Percentiles rank a stretch among this genome's conserved stretches.
Evolutionary conservation across 192 early-diverging fungal species (phyloP).

Genomic region (Coemansia sp.): DNA sequence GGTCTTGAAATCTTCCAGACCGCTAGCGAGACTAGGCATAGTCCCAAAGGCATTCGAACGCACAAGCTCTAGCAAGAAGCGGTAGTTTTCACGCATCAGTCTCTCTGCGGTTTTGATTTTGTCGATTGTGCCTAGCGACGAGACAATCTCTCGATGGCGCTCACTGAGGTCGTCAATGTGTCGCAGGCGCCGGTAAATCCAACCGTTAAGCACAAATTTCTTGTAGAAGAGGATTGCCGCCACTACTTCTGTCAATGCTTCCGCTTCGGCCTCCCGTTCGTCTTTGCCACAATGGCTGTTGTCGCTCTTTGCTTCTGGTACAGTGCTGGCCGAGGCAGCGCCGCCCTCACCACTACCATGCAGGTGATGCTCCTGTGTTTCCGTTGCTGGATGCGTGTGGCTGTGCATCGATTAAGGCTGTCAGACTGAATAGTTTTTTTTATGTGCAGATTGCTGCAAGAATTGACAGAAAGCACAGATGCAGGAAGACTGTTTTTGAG

Average conservation of each 20-base stretch:
- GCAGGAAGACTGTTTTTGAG: not conserved
- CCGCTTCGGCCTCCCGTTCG: slow-evolving; percentile 21
- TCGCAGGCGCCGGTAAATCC: slow-evolving; percentile 60
- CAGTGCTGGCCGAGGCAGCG: not conserved
- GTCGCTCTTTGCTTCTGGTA: slow-evolving; percentile 2
- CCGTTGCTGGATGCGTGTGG: not conserved
- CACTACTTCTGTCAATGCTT: slow-evolving; percentile 36
- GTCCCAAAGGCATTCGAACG: slow-evolving; percentile 28
- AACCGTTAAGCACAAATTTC: slow-evolving; percentile 57
- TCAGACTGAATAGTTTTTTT: not conserved
- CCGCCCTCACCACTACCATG: not conserved
- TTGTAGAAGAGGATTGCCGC: slow-evolving; percentile 65
- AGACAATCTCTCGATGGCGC: slow-evolving; percentile 57
- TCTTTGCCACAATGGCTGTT: not conserved
- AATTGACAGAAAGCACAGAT: not conserved
- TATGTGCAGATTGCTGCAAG: not conserved
- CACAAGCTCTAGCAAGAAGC: slow-evolving; percentile 49
- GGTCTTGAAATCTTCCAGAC: slow-evolving; percentile 19
- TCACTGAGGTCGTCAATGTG: slow-evolving; percentile 63
- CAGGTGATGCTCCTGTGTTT: not conserved
- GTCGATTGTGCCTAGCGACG: slow-evolving; percentile 59
- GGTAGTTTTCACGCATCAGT: slow-evolving; percentile 60
- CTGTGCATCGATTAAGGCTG: not conserved
- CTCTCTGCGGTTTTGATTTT: slow-evolving; percentile 63
- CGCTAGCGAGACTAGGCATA: slow-evolving; percentile 20